These are phyloP conservation scores for Hyaloscypha finlandica DNA, from an alignment of 495 filamentous ascomycete genomes.

Conservation along the genomic window DNA sequence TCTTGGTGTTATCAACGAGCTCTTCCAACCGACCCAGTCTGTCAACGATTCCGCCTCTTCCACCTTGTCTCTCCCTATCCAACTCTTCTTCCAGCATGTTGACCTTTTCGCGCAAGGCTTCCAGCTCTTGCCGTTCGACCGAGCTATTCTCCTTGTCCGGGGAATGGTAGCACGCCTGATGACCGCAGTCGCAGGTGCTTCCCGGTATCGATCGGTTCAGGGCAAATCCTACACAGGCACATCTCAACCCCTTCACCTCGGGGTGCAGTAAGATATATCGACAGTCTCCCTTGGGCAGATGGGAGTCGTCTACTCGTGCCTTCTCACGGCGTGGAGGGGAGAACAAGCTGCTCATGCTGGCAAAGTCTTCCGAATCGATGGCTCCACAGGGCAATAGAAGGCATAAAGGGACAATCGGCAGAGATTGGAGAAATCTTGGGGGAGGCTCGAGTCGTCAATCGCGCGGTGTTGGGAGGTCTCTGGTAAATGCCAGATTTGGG, in stretches of 20 bases:
- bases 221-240: constrained; percentile 56
- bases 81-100: constrained; percentile 49
- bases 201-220: constrained; percentile 51
- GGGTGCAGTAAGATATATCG: constrained; percentile 56
- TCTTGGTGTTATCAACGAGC: constrained; percentile 49
- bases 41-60: constrained; percentile 41
- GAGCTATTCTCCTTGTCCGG: constrained; percentile 40
- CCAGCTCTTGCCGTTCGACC: constrained; percentile 42
- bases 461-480: not conserved
- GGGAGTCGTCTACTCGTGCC: constrained; percentile 29
- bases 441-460: not conserved
- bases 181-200: constrained; percentile 55
- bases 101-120: constrained; percentile 47
- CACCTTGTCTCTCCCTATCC: constrained; percentile 40
- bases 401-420: constrained; percentile 24
- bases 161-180: constrained; percentile 56
- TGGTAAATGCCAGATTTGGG: constrained; percentile 12
- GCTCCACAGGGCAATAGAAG: constrained; percentile 27
- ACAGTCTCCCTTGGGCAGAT: constrained; percentile 54
- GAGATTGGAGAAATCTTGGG: not conserved
- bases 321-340: constrained; percentile 34
- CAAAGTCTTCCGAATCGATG: constrained; percentile 28
- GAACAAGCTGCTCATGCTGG: constrained; percentile 25
- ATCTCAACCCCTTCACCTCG: constrained; percentile 55
- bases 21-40: constrained; percentile 53